Conservation (phyloP, 257 asterid species). For the Scutellaria minor region DNA sequence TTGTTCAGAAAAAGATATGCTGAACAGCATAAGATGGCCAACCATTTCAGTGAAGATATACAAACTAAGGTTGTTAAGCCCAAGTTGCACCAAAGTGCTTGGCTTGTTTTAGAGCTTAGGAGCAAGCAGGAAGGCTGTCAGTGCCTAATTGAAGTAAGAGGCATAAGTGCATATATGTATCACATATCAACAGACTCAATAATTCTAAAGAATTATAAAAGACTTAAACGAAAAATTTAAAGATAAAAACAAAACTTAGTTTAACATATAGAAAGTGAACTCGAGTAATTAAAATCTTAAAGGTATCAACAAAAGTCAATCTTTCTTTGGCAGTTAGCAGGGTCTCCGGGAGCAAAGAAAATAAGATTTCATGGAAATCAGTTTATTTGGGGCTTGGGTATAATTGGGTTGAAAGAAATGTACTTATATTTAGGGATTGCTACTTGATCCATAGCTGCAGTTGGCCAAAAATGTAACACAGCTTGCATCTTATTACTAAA, state of each 20-base stretch:
- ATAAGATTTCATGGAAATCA: not conserved
- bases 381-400: not conserved
- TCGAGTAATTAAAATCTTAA: not conserved
- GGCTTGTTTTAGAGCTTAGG: not conserved
- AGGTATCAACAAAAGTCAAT: too few relatives aligned
- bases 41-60: constrained; percentile 1
- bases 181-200: not conserved
- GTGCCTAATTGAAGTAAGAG: constrained; percentile 8
- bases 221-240: constrained; percentile 3
- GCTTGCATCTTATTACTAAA: not conserved
- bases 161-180: constrained; percentile 2
- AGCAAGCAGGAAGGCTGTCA: not conserved
- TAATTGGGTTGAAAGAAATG: constrained; percentile 1
- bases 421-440: not conserved
- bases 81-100: constrained; percentile 7
- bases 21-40: constrained; percentile 15
- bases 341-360: not conserved
- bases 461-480: not conserved
- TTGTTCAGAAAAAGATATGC: constrained; percentile 15
- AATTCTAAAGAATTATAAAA: not conserved
- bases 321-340: too few relatives aligned
- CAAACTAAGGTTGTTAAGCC: not conserved
- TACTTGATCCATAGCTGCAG: not conserved
- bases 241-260: constrained; percentile 15
- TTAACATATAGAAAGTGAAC: constrained; percentile 4